Base-by-base conservation (phyloP, 2,329 filamentous ascomycete genomes). In the Parastagonospora avenae region DNA sequence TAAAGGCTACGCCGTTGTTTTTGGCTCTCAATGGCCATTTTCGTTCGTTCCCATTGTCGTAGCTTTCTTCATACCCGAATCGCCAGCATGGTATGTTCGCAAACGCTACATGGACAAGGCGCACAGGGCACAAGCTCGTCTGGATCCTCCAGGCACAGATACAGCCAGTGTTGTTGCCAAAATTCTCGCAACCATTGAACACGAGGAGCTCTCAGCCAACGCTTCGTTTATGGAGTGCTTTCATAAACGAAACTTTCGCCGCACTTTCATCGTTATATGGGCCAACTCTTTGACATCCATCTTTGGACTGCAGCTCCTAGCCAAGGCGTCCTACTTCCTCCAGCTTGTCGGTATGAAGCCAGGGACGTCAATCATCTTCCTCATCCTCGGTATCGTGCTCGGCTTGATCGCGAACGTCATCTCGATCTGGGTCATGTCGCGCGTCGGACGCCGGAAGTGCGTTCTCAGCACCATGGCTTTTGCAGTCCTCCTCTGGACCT, bases 41-140 rank as follows among this genome's bases (percentile, higher is more conserved):
- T 75, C 77, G 0, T 66, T 72, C 5, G 52, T 79, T 1, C 75
- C 79, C 0, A 63, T 82, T 11, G 3, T 77, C 14, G 62, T 80
- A 12, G 71, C 79, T 0, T 59, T 78, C 29, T 35, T 79, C 38
- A 73, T 83, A 30, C 81, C 81, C 0, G 81, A 84, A 54, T 80
- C 76, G 10, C 82, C 82, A 0, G 72, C 78, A 0, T 82, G 76
- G 52, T 51, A 36, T 14, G 64, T 84, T 1, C 74, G 79, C 3
- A 77, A 74, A 45, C 70, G 68, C 4, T 63, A 65, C 5, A 62
- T 76, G 9, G 67, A 68, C 1, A 62, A 79, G 40, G 77, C 79
- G 1, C 64, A 79, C 51, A 67, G 70, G 50, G 75, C 80, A 11
- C 79, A 83, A 61, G 74, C 73, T 43, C 78, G 80, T 40, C 77